A percentile compares a stretch with the other conserved stretches of the same genome.
These are phyloP conservation scores for Penicillium sclerotigenum DNA, from an alignment of 2,329 filamentous ascomycete species.

Conservation along the genomic window DNA sequence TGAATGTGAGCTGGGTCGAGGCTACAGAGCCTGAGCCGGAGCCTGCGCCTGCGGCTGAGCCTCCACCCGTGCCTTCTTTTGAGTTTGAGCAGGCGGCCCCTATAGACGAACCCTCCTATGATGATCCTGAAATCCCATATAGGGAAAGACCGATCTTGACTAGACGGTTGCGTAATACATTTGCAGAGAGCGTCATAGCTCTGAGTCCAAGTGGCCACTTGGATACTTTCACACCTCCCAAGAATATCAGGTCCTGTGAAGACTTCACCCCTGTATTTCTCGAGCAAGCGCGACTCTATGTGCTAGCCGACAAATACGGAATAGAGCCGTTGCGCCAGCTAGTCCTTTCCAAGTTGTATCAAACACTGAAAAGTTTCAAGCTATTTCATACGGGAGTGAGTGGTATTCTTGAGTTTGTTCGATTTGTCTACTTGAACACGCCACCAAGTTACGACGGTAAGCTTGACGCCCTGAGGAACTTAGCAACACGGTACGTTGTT, in stretches of 20 bases:
- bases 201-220: not conserved
- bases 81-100: too few species aligned
- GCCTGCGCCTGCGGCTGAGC: too few species aligned
- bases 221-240: conserved; percentile 8
- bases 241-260: conserved; percentile 16
- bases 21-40: not conserved
- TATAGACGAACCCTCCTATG: too few species aligned
- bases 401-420: conserved; percentile 34
- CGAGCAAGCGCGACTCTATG: conserved; percentile 40
- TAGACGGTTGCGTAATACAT: conserved; percentile 1
- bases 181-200: not conserved
- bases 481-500: conserved; percentile 24
- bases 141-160: conserved; percentile 11
- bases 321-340: conserved; percentile 34
- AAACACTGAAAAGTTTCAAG: not conserved
- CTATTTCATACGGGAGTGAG: conserved; percentile 20
- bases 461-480: conserved; percentile 13
- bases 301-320: conserved; percentile 42
- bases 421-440: conserved; percentile 39
- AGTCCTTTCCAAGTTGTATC: conserved; percentile 32
- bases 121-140: not conserved
- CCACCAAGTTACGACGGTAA: conserved; percentile 7
- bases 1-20: not conserved
- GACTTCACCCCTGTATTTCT: conserved; percentile 38
- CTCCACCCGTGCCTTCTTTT: too few species aligned